Evolutionary conservation across 257 asterid species (phyloP), one percentile per base, ranked within the genome.

Genomic region (Solanum lignicaule): DNA sequence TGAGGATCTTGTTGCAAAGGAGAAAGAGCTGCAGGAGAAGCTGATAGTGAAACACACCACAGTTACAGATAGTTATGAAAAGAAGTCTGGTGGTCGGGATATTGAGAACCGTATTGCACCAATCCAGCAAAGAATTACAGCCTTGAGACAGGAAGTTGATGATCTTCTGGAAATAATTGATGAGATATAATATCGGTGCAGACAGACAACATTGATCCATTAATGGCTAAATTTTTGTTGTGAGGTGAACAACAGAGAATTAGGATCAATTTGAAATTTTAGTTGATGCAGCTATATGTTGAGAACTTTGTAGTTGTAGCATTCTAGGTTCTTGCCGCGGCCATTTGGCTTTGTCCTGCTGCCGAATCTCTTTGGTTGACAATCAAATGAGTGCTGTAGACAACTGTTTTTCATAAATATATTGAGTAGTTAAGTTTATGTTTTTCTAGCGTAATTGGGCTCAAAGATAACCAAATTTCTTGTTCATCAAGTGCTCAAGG

Each of bases 11-110:
- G 94, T 94, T 9, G 75, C 89, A 69, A 96, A 96, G 95, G 99
- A 97, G 94, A 95, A 87, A 88, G 99, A 97, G 89, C 87, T 97
- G 88, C 95, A 93, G 89, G 99, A 97, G 82, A 97, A 97, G 95
- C 93, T 96, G 83, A 91, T 94, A 96, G 36, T 90, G 94, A 97
- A 96, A 84, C 98, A 97, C 95, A 88, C 98, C 16, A 93, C 89
- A 8, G 95, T 96, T 15, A 94, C 92, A 0, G 99, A 97, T 83
- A 92, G 96, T 15, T 96, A 92, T 10, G 99, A 97, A 94, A 97
- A 95, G 92, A 97, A 94, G 90, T 92, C 93, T 6, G 93, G 98
- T 18, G 97, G 94, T 8, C 93, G 94, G 25, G 99, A 97, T 13
- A 90, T 93, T 9, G 99, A 97, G 91, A 94, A 91, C 36, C 98